Conservation (phyloP, 176 grass and related monocot species). For the Pontederia paniculata region DNA sequence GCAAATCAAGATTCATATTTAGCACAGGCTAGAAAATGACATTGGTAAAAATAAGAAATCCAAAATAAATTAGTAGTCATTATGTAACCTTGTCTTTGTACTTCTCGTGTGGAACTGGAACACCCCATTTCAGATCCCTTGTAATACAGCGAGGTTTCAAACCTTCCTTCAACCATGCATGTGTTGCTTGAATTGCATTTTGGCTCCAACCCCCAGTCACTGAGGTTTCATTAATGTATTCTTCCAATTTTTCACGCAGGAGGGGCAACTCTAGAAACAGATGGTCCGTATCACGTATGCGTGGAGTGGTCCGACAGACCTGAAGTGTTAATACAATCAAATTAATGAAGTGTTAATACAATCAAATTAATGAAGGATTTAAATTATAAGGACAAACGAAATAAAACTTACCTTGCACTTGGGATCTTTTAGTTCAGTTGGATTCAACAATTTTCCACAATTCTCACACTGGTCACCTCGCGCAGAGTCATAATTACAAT, state of each 20-base stretch:
- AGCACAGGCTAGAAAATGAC: background rate
- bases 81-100: conserved; percentile 88
- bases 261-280: conserved; percentile 92
- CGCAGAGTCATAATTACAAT: conserved; percentile 62
- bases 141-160: conserved; percentile 83
- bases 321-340: background rate
- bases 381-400: background rate
- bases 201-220: conserved; percentile 86
- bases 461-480: conserved; percentile 96
- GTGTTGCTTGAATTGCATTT: conserved; percentile 95
- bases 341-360: background rate
- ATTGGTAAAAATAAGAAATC: background rate
- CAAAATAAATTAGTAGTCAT: background rate
- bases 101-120: conserved; percentile 91
- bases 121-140: conserved; percentile 98
- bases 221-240: conserved; percentile 72
- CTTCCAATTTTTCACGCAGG: conserved; percentile 59
- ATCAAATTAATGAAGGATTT: background rate
- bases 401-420: conserved; percentile 75
- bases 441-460: conserved; percentile 90
- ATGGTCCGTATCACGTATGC: conserved; percentile 81
- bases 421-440: conserved; percentile 76
- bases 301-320: conserved; percentile 77
- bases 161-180: conserved; percentile 98
- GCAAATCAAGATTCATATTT: background rate